These are phyloP conservation scores for Fusarium brevicatenulatum DNA, from an alignment of 2,329 filamentous ascomycete species.

Conservation along the genomic window DNA sequence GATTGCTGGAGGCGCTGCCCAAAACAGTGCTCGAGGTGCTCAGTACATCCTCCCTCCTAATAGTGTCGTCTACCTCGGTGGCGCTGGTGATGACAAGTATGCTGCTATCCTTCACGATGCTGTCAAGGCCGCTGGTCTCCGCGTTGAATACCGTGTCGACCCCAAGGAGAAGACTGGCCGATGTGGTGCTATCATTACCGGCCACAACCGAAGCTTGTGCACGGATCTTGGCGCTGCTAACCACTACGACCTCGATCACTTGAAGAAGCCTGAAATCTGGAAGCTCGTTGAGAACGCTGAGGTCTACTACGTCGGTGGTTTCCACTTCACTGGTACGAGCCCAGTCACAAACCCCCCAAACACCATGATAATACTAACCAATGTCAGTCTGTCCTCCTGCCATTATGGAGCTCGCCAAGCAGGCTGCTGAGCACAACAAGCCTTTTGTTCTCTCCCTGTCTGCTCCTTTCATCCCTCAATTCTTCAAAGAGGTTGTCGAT, in stretches of 20 bases:
- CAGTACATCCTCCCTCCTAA: slow-evolving; percentile 93
- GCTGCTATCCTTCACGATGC: slow-evolving; percentile 87
- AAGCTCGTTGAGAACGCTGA: slow-evolving; percentile 87
- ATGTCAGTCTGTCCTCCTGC: slow-evolving; percentile 82
- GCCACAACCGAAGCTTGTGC: slow-evolving; percentile 92
- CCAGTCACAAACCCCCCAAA: not conserved
- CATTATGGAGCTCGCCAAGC: slow-evolving; percentile 88
- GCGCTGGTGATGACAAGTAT: slow-evolving; percentile 96
- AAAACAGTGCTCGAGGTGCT: slow-evolving; percentile 96
- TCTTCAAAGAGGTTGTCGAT: slow-evolving; percentile 97
- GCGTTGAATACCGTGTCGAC: slow-evolving; percentile 95
- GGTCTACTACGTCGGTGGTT: slow-evolving; percentile 93
- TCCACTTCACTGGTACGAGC: slow-evolving; percentile 80
- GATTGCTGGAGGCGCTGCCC: slow-evolving; percentile 94
- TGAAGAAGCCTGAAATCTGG: slow-evolving; percentile 94
- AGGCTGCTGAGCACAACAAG: slow-evolving; percentile 92
- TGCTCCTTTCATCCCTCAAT: slow-evolving; percentile 94
- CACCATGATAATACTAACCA: slow-evolving; percentile 12
- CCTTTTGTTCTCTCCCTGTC: slow-evolving; percentile 90
- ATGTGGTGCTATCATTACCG: slow-evolving; percentile 96
- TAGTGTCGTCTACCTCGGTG: slow-evolving; percentile 92
- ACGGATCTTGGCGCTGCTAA: slow-evolving; percentile 97
- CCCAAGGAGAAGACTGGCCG: slow-evolving; percentile 85
- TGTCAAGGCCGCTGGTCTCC: slow-evolving; percentile 86
- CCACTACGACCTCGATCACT: slow-evolving; percentile 93